Base-by-base conservation (phyloP, 345 rosid species). In the Acer campestre region DNA sequence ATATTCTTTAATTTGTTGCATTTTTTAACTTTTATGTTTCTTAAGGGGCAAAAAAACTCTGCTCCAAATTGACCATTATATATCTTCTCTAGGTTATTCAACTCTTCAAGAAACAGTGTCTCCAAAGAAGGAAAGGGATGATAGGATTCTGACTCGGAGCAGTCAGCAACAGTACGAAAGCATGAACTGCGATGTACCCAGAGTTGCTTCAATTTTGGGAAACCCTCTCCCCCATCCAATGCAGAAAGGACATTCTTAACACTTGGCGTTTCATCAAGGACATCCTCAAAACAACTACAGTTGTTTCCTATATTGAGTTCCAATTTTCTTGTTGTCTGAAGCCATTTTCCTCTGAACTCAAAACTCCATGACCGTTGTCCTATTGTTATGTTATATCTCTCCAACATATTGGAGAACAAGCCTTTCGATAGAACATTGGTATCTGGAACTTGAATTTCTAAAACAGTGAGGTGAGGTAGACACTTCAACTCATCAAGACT, bases 1-100 rank as follows among this genome's bases (percentile, higher is more conserved):
- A 84, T 55, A 29, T 68, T 64, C 74, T 59, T 76, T 79, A 84
- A 58, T 25, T 59, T 67, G 22, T 42, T 0, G 53, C 87, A 79
- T 2, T 38, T 16, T 46, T 0, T 35, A 16, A 76, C 77, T 5
- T 65, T 74, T 29, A 81, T 7, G 20, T 9, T 71, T 29, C 23
- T 51, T 22, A 84, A 31, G 7, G 66, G 59, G 6, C 35, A 1
- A 10, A 85, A 80, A 13, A 77, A 62, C 17, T 64, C 22, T 4
- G n/a, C 13, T 29, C 31, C 31, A 1, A 75, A 61, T 17, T 7
- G 58, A 10, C 79, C 81, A 55, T 31, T 31, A 31, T 31, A 31
- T 31, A 31, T 31, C 35, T 31, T 31, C 35, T 31, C 35, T 0
- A 75, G 25, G 27, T 64, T 46, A 5, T 10, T 4, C 55, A 74